Evolutionary conservation across 1,139 yeast species (phyloP).

Genomic region (Petasospora fabianii): DNA sequence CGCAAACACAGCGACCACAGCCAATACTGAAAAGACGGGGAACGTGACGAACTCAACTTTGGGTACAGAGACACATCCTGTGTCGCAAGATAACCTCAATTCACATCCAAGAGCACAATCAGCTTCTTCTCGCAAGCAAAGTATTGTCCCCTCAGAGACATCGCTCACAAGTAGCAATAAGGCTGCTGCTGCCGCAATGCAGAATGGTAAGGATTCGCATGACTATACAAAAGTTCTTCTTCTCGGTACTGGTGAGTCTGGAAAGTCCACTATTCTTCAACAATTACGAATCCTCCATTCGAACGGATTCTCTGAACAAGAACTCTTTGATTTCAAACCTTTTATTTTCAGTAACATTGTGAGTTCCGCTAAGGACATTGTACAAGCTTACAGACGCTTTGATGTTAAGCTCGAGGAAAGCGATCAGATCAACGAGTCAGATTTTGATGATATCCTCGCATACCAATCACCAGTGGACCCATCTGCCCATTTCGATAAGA

Average conservation of each 20-base stretch:
- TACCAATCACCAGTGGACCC: constrained; percentile 40
- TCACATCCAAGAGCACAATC: neutral
- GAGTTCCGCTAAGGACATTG: constrained; percentile 60
- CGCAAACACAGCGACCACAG: too few species aligned
- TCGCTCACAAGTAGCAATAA: constrained; percentile 11
- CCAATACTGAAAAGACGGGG: too few species aligned
- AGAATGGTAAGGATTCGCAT: constrained; percentile 18
- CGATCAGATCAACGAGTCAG: constrained; percentile 32
- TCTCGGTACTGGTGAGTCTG: constrained; percentile 82
- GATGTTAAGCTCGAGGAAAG: constrained; percentile 24
- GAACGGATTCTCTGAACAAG: constrained; percentile 69
- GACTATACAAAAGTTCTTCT: constrained; percentile 60
- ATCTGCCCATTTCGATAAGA: constrained; percentile 41
- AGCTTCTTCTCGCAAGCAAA: constrained; percentile 17
- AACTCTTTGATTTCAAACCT: constrained; percentile 61
- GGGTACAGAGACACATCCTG: neutral
- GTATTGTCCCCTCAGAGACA: constrained; percentile 20
- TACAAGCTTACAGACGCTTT: constrained; percentile 37
- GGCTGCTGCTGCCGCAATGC: constrained; percentile 2
- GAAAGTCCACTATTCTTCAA: constrained; percentile 93
- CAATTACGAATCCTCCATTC: constrained; percentile 86
- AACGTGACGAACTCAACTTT: neutral
- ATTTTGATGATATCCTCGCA: constrained; percentile 40
- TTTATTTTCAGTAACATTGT: constrained; percentile 65
- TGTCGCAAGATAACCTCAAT: neutral